These are phyloP conservation scores for Craterostigma plantagineum DNA, from an alignment of 257 asterid species.

Conservation along the genomic window DNA sequence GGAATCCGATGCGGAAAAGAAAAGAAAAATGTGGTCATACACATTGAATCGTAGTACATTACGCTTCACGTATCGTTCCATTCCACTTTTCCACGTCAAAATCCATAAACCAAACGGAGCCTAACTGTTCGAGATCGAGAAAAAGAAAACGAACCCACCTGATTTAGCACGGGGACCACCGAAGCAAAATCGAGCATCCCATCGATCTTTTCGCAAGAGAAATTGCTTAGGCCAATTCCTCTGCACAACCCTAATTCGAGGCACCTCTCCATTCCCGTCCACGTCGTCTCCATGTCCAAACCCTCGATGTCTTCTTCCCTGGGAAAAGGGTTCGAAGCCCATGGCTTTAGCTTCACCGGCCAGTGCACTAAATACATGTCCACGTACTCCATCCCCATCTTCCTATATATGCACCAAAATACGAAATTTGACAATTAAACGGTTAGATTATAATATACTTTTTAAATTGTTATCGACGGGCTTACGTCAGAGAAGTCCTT, in stretches of 20 bases:
- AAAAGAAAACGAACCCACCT: slow-evolving; percentile 29
- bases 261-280: slow-evolving; percentile 79
- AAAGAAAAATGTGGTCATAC: no score
- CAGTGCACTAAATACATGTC: slow-evolving; percentile 86
- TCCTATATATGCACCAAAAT: slow-evolving; percentile 34
- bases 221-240: slow-evolving; percentile 75
- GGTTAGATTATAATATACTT: no score
- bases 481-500: slow-evolving; percentile 48
- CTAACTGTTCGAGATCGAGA: no score
- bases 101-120: no score
- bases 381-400: slow-evolving; percentile 51
- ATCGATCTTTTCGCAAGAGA: slow-evolving; percentile 41
- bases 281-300: slow-evolving; percentile 37
- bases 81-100: no score
- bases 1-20: no score
- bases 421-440: no score
- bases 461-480: not conserved
- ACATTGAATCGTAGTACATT: no score
- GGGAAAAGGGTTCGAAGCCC: slow-evolving; percentile 38
- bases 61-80: no score
- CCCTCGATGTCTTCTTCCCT: slow-evolving; percentile 39
- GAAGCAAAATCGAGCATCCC: slow-evolving; percentile 27
- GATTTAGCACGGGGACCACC: slow-evolving; percentile 52
- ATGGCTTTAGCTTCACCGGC: slow-evolving; percentile 66
- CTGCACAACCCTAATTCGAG: slow-evolving; percentile 49